Evolutionary conservation across 352 stramenopile species (phyloP).

Genomic region (Phytophthora rubi): DNA sequence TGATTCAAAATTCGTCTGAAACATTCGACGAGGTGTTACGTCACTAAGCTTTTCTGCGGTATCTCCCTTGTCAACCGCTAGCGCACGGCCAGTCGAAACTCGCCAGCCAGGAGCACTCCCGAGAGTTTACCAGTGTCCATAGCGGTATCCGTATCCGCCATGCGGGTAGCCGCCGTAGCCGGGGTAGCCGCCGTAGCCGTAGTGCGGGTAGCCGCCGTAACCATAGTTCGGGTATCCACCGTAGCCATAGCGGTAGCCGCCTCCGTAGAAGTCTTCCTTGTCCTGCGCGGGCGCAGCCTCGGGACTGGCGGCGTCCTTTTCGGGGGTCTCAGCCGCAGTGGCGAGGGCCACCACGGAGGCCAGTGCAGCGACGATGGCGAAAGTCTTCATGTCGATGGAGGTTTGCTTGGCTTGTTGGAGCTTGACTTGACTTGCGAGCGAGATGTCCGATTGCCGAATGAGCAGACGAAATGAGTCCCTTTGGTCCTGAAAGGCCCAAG

Average conservation of each 20-base stretch:
- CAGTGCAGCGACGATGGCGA: neutral
- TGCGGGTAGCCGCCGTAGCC: neutral
- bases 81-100: neutral
- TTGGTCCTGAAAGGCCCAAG: neutral
- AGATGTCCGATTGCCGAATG: neutral
- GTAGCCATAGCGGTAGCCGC: slow-evolving; percentile 1
- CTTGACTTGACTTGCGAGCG: neutral
- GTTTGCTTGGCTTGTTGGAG: neutral
- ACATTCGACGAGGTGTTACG: neutral
- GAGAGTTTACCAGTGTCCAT: neutral
- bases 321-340: slow-evolving; percentile 13
- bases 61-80: neutral
- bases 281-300: neutral
- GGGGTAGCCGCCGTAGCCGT: slow-evolving; percentile 5
- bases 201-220: neutral
- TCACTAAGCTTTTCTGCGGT: neutral
- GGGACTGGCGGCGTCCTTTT: neutral
- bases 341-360: neutral
- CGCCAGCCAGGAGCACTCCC: neutral
- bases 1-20: neutral
- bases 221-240: slow-evolving; percentile 2
- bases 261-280: neutral
- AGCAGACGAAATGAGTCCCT: neutral
- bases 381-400: neutral
- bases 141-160: neutral